A percentile compares a stretch with the other conserved stretches of the same genome.
phyloP scores from a whole-genome alignment of 2,329 filamentous ascomycete genomes.

The Aspergillus sp. region DNA sequence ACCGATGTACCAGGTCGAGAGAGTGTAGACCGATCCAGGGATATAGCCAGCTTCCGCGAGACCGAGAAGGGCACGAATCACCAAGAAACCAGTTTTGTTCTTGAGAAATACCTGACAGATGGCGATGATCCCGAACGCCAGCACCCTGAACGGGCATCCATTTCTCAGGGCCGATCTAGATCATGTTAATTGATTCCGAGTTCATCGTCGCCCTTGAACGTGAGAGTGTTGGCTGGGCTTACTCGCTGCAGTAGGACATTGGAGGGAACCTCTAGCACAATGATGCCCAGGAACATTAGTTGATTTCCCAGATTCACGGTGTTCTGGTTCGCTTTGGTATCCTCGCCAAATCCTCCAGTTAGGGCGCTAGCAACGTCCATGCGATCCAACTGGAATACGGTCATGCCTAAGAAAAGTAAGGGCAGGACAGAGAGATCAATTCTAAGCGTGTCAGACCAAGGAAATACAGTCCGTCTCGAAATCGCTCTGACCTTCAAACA shows the following conservation, averaged over 20 bases:
- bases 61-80: background rate
- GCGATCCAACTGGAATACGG: conserved; percentile 50
- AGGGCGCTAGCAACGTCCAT: conserved; percentile 53
- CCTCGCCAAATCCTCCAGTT: conserved; percentile 46
- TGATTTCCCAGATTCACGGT: conserved; percentile 53
- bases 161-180: background rate
- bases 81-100: background rate
- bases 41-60: background rate
- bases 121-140: background rate
- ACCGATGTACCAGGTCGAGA: background rate
- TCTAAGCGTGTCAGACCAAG: background rate
- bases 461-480: too few relatives aligned
- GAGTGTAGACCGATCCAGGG: background rate
- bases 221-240: background rate
- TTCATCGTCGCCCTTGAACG: too few relatives aligned
- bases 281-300: conserved; percentile 50
- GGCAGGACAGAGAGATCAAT: conserved; percentile 39
- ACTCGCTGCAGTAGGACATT: conserved; percentile 36
- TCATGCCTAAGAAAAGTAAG: conserved; percentile 38
- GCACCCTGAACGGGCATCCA: background rate
- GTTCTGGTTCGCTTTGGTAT: conserved; percentile 27
- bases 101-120: background rate
- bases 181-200: background rate
- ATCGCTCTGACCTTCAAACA: too few relatives aligned
- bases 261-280: conserved; percentile 50